Percentiles rank a stretch among this genome's conserved stretches.
These are phyloP conservation scores for Candida nonsorbophila DNA, from an alignment of 805 yeast species.

Conservation along the genomic window DNA sequence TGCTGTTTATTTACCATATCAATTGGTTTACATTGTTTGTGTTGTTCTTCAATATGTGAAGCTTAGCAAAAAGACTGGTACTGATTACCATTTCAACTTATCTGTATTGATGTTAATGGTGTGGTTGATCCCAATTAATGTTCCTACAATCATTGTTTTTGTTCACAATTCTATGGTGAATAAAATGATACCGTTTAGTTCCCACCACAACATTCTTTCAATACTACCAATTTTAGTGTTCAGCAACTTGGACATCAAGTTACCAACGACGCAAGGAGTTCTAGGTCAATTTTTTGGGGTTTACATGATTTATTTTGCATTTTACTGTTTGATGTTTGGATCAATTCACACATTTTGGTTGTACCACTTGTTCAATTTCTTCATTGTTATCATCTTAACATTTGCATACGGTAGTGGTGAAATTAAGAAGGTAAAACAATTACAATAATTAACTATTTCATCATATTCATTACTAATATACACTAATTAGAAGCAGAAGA, in stretches of 20 bases:
- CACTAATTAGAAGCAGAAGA: constrained; percentile 54
- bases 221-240: constrained; percentile 59
- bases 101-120: constrained; percentile 62
- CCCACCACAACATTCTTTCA: constrained; percentile 80
- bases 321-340: constrained; percentile 69
- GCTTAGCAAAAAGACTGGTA: constrained; percentile 29
- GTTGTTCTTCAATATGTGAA: constrained; percentile 54
- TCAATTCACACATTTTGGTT: constrained; percentile 80
- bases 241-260: constrained; percentile 7
- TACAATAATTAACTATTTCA: too few species aligned
- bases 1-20: constrained; percentile 66
- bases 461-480: too few species aligned
- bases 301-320: constrained; percentile 46
- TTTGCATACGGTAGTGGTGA: too few species aligned
- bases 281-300: constrained; percentile 9
- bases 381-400: too few species aligned
- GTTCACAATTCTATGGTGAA: constrained; percentile 69
- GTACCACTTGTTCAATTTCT: constrained; percentile 67
- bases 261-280: constrained; percentile 2
- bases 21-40: constrained; percentile 64
- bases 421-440: too few species aligned
- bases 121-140: constrained; percentile 74
- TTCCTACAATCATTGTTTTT: constrained; percentile 77
- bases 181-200: constrained; percentile 81
- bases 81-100: constrained; percentile 53